Conservation (phyloP, 768 basidiomycete species). For the Tulasnella sp. region DNA sequence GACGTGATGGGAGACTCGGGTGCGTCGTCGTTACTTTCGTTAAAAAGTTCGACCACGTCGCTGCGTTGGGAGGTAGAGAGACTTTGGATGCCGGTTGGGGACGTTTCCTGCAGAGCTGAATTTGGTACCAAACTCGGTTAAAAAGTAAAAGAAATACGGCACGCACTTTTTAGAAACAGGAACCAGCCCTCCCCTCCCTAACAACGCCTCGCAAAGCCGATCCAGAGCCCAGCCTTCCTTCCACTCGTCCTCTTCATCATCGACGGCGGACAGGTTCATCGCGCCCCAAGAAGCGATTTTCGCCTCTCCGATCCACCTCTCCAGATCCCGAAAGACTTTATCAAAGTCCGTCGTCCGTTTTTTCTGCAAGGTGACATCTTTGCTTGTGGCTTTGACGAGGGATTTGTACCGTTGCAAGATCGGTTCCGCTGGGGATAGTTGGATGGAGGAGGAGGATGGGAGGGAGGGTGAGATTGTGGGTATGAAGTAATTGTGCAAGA, state of each 20-base stretch:
- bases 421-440: constrained; percentile 53
- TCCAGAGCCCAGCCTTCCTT: constrained; percentile 65
- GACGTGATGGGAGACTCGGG: constrained; percentile 42
- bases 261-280: constrained; percentile 32
- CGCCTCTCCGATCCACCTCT: constrained; percentile 73
- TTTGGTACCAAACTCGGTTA: constrained; percentile 18
- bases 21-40: constrained; percentile 51
- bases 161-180: constrained; percentile 77
- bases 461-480: constrained; percentile 40
- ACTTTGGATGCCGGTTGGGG: constrained; percentile 30
- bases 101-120: constrained; percentile 45
- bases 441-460: constrained; percentile 28
- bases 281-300: constrained; percentile 44
- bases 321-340: constrained; percentile 50
- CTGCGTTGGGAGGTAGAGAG: constrained; percentile 46
- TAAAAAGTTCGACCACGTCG: constrained; percentile 61
- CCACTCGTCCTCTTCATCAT: constrained; percentile 37
- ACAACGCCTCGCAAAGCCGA: constrained; percentile 53
- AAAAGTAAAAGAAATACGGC: background rate
- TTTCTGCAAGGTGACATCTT: constrained; percentile 55
- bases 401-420: constrained; percentile 67
- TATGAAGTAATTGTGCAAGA: constrained; percentile 75
- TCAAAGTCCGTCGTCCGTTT: constrained; percentile 46
- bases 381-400: constrained; percentile 51
- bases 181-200: constrained; percentile 67